Base-by-base conservation (phyloP, 2,329 filamentous ascomycete species). In the Cytospora leucostoma region DNA sequence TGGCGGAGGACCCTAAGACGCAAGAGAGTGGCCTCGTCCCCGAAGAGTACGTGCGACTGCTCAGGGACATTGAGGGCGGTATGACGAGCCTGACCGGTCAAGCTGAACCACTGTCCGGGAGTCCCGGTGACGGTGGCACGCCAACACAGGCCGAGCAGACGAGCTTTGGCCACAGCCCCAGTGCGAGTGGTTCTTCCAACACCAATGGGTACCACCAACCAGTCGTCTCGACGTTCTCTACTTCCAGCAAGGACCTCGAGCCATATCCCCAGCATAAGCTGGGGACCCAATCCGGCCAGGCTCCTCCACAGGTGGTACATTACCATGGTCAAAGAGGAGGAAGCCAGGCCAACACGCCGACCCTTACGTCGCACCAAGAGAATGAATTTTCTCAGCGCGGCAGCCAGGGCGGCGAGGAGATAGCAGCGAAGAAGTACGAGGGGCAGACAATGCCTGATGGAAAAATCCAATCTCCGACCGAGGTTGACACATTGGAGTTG, bases 21-120 rank as follows among this genome's bases (percentile, higher is more conserved):
- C 92, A 87, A 68, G 95, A 99, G 77, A 96, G 92, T 71, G 95
- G 95, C 1, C 82, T 99, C 40, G 95, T 99, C 1, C 95, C 95
- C 0, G 95, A 99, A 76, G 93, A 96, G 75, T 99, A 98, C 73
- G 95, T 99, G 50, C 88, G 95, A 17, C 80, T 99, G 53, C 82
- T 99, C 65, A 88, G 93, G 55, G 93, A 98, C 71, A 97, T 98
- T 61, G 93, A 97, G 74, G 93, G 93, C 21, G 94, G 93, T 38
- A 87, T 93, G 80, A 90, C 84, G 66, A 91, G 89, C 71, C 75
- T 93, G 66, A 87, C 85, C 33, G 88, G 85, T 33, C 83, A 88
- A 60, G 71, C 84, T 11, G 79, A 75, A 27, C 86, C 86, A 56
- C 81, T 77, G 51, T 79, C 78, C 66, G 79, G 76, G 65, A 80